Percentiles rank a stretch among this genome's conserved stretches.
Evolutionary conservation across 371 early-diverging fungal species (phyloP).

Genomic region (Nematocida sp.): DNA sequence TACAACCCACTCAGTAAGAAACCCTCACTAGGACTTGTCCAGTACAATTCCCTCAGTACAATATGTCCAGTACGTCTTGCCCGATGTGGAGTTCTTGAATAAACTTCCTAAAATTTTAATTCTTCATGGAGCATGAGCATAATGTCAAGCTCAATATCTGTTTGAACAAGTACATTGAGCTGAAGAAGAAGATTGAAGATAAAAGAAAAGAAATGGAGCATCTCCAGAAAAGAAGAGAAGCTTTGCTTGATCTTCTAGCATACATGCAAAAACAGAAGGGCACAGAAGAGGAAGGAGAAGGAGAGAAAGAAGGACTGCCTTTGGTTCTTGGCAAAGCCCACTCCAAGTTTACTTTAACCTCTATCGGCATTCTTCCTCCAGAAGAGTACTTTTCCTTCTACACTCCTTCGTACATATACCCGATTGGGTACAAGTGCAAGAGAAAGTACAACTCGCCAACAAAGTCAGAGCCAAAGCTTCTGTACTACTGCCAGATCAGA

Average conservation of each 20-base stretch:
- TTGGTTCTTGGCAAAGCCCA: slow-evolving; percentile 36
- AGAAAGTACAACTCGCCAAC: slow-evolving; percentile 43
- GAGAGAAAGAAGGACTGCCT: slow-evolving; percentile 4
- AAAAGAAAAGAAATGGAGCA: slow-evolving; percentile 31
- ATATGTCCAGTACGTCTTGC: too few relatives aligned
- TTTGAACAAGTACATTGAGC: slow-evolving; percentile 35
- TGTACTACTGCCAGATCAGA: slow-evolving; percentile 40
- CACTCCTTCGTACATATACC: slow-evolving; percentile 47
- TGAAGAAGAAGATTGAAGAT: slow-evolving; percentile 33
- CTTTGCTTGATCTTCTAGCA: slow-evolving; percentile 39
- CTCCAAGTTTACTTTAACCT: slow-evolving; percentile 31
- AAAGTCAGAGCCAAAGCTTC: slow-evolving; percentile 20
- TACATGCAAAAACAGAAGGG: slow-evolving; percentile 21
- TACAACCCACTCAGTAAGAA: too few relatives aligned
- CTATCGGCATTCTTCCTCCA: slow-evolving; percentile 54
- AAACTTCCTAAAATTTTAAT: slow-evolving; percentile 23
- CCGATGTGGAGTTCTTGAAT: background rate
- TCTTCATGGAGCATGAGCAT: slow-evolving; percentile 12
- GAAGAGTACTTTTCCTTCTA: slow-evolving; percentile 43
- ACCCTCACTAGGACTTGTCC: too few relatives aligned
- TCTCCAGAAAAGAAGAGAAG: slow-evolving; percentile 44
- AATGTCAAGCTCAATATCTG: slow-evolving; percentile 21
- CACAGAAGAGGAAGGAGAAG: slow-evolving; percentile 1
- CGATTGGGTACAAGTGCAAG: slow-evolving; percentile 50
- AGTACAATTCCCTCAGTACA: too few relatives aligned